A percentile compares a stretch with the other conserved stretches of the same genome.
These are phyloP conservation scores for Brassica nigra DNA, from an alignment of 345 rosid species.

Conservation along the genomic window DNA sequence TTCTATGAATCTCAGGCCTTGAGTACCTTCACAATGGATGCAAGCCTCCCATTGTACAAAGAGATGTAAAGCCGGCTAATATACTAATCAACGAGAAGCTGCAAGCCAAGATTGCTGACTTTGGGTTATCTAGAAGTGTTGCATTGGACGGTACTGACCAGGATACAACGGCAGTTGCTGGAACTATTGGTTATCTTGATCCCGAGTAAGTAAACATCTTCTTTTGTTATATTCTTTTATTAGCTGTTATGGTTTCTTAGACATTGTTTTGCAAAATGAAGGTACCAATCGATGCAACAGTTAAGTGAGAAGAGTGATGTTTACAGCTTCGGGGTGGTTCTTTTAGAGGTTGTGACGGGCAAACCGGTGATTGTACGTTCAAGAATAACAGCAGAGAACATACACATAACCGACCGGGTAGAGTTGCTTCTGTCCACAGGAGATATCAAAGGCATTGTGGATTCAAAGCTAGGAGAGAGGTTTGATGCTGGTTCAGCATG, in stretches of 20 bases:
- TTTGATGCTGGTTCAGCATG: conserved; percentile 47
- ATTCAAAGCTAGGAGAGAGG: conserved; percentile 48
- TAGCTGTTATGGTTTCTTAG: neutral
- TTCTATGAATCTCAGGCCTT: conserved; percentile 34
- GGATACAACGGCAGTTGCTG: conserved; percentile 43
- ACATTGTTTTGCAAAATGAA: conserved; percentile 10
- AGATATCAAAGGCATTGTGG: conserved; percentile 43
- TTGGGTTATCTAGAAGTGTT: conserved; percentile 57
- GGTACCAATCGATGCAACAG: conserved; percentile 18
- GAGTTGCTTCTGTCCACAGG: conserved; percentile 42
- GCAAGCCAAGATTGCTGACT: conserved; percentile 64
- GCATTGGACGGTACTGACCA: conserved; percentile 37
- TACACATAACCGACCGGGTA: conserved; percentile 44
- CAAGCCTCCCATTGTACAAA: conserved; percentile 63
- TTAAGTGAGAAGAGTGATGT: conserved; percentile 19
- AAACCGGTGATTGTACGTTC: conserved; percentile 36
- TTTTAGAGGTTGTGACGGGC: conserved; percentile 55
- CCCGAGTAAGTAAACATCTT: conserved; percentile 51
- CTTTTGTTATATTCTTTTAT: neutral
- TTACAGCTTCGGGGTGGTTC: conserved; percentile 61
- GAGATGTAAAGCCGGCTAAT: conserved; percentile 62
- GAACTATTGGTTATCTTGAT: conserved; percentile 61
- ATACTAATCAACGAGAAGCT: conserved; percentile 56
- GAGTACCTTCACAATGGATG: conserved; percentile 57
- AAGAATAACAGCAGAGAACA: conserved; percentile 17